Percentiles rank a stretch among this genome's conserved stretches.
phyloP scores from a whole-genome alignment of 306 rosid genomes.

The Dalbergia cultrata region DNA sequence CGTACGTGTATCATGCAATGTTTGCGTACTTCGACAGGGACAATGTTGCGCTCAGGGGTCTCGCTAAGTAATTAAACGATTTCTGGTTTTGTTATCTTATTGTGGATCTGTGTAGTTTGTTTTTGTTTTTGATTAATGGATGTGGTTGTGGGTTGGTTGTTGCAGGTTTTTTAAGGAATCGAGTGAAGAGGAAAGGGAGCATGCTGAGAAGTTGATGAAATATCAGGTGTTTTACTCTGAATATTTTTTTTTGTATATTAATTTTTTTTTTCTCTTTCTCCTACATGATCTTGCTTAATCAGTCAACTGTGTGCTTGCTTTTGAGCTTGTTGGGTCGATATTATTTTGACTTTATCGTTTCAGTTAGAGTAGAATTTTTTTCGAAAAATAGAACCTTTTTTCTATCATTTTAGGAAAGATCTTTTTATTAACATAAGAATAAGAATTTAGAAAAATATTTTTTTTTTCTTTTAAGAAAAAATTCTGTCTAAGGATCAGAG shows the following conservation, averaged over 20 bases:
- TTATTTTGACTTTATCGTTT: too few relatives aligned
- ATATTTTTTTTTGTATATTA: not conserved
- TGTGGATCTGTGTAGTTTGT: not conserved
- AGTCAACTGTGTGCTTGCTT: not conserved
- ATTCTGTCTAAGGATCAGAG: too few relatives aligned
- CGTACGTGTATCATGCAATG: conserved; percentile 92
- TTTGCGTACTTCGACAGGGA: conserved; percentile 96
- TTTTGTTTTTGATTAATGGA: not conserved
- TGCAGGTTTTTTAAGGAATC: conserved; percentile 89
- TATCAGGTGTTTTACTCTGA: conserved; percentile 71
- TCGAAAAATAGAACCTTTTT: too few relatives aligned
- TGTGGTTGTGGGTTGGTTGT: conserved; percentile 6
- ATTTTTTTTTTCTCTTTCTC: not conserved
- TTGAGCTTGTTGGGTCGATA: too few relatives aligned
- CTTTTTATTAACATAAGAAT: too few relatives aligned
- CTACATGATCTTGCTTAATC: too few relatives aligned
- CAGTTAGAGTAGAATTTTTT: too few relatives aligned
- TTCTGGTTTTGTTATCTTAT: not conserved
- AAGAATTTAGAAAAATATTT: too few relatives aligned
- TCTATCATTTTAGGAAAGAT: too few relatives aligned
- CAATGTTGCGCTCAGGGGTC: conserved; percentile 92
- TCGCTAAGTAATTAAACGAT: conserved; percentile 79
- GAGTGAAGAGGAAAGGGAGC: conserved; percentile 90
- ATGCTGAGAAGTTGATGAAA: conserved; percentile 94
- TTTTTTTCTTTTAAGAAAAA: too few relatives aligned